Evolutionary conservation across 2,329 filamentous ascomycete genomes (phyloP).

Genomic region (Aspergillus brunneoviolaceus): DNA sequence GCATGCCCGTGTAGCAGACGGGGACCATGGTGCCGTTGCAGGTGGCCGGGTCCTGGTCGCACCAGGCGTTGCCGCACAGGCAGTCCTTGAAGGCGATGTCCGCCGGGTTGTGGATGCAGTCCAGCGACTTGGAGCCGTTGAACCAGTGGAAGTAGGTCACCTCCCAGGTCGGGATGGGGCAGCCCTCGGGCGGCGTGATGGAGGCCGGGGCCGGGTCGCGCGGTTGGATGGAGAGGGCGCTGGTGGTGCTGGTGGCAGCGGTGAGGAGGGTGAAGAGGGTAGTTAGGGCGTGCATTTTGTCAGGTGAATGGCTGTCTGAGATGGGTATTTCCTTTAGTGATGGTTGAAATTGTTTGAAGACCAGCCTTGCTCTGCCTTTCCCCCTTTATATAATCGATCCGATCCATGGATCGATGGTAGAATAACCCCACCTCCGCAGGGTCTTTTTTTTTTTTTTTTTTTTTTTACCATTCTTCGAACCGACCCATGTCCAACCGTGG

Average conservation of each 20-base stretch:
- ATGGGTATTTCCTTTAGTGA: not conserved
- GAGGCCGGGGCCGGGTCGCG: constrained; percentile 16
- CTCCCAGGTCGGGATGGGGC: constrained; percentile 29
- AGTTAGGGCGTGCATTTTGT: constrained; percentile 15
- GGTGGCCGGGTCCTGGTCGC: constrained; percentile 23
- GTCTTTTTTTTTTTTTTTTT: too few relatives aligned
- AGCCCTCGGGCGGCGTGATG: constrained; percentile 26
- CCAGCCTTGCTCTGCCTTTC: not conserved
- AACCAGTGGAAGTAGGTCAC: constrained; percentile 23
- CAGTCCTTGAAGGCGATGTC: constrained; percentile 27
- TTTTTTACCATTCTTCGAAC: too few relatives aligned
- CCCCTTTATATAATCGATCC: not conserved
- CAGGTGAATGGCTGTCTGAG: too few relatives aligned
- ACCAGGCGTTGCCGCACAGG: constrained; percentile 24
- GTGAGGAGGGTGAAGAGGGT: constrained; percentile 10
- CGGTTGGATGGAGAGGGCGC: constrained; percentile 3
- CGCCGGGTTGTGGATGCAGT: constrained; percentile 22
- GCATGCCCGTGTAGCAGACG: constrained; percentile 31
- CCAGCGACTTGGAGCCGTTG: constrained; percentile 20
- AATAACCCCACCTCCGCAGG: too few relatives aligned
- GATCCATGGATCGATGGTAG: not conserved
- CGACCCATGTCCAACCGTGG: too few relatives aligned
- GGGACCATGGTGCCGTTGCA: constrained; percentile 26
- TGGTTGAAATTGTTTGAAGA: not conserved
- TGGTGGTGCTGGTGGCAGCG: constrained; percentile 2